Percentiles rank a stretch among this genome's conserved stretches.
Evolutionary conservation across 1,284 basidiomycete genomes (phyloP).

Genomic region (Cryptococcus wingfieldii): DNA sequence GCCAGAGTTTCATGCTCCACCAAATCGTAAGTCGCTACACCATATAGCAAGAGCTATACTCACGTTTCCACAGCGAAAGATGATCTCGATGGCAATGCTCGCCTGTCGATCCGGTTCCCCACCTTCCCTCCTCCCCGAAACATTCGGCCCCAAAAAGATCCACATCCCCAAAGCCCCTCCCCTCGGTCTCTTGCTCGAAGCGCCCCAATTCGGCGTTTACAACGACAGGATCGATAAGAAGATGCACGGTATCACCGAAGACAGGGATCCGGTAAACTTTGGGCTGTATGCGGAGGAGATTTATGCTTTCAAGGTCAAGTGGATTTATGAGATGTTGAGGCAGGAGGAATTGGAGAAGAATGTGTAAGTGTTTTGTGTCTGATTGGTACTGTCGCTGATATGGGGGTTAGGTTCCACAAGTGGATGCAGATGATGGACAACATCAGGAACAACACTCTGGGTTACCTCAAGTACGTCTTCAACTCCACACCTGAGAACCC

Average conservation of each 20-base stretch:
- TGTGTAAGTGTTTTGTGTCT: slow-evolving; percentile 57
- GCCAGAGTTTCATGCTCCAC: slow-evolving; percentile 98
- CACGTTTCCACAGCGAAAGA: slow-evolving; percentile 70
- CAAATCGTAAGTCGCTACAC: slow-evolving; percentile 57
- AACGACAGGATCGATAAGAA: slow-evolving; percentile 52
- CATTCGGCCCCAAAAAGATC: slow-evolving; percentile 64
- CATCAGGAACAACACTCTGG: slow-evolving; percentile 19
- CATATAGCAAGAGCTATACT: neutral
- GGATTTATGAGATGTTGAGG: slow-evolving; percentile 80
- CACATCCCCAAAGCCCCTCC: slow-evolving; percentile 95
- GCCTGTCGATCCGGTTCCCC: slow-evolving; percentile 71
- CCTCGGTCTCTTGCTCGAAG: slow-evolving; percentile 88
- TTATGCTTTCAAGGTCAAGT: slow-evolving; percentile 71
- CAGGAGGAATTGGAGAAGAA: slow-evolving; percentile 72
- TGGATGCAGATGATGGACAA: slow-evolving; percentile 46
- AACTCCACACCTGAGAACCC: slow-evolving; percentile 51
- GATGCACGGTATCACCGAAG: slow-evolving; percentile 27
- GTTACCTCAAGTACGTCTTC: slow-evolving; percentile 20
- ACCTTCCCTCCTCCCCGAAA: slow-evolving; percentile 60
- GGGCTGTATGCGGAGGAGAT: slow-evolving; percentile 62
- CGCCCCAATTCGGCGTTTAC: slow-evolving; percentile 66
- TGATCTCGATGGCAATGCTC: slow-evolving; percentile 85
- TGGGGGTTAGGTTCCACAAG: slow-evolving; percentile 38
- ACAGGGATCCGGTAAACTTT: slow-evolving; percentile 55
- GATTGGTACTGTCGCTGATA: neutral